phyloP scores from a whole-genome alignment of 345 rosid genomes.

The Gynandropsis gynandra region DNA sequence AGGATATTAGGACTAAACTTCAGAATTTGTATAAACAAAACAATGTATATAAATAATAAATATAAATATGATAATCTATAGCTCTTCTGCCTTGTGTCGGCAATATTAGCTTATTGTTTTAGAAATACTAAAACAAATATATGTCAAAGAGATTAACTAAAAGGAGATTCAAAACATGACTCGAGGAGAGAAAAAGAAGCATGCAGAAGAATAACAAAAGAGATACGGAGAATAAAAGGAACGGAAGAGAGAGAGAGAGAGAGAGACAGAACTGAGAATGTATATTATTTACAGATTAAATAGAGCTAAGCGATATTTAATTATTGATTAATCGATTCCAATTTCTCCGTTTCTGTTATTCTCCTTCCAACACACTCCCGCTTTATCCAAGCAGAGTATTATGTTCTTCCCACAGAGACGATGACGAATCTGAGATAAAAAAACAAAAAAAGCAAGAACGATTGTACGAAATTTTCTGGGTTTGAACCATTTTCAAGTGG shows the following conservation, averaged over 20 bases:
- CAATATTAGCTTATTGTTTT: too few species aligned
- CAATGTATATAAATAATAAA: too few species aligned
- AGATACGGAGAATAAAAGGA: slow-evolving; percentile 2
- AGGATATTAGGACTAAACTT: too few species aligned
- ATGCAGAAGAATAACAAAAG: slow-evolving; percentile 18
- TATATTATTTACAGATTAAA: slow-evolving; percentile 6
- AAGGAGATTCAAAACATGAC: too few species aligned
- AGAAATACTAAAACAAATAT: too few species aligned
- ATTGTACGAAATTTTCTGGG: neutral
- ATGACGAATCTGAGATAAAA: slow-evolving; percentile 13
- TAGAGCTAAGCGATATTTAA: slow-evolving; percentile 15
- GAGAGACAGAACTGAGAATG: slow-evolving; percentile 16
- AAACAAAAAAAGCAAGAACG: too few species aligned
- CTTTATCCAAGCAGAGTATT: slow-evolving; percentile 20
- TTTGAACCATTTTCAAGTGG: slow-evolving; percentile 3
- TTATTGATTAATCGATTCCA: neutral
- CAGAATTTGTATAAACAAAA: too few species aligned
- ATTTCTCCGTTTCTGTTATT: neutral
- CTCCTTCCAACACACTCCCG: too few species aligned
- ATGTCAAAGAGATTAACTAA: too few species aligned
- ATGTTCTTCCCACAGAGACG: neutral
- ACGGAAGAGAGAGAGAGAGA: slow-evolving; percentile 7
- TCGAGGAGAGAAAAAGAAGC: slow-evolving; percentile 18
- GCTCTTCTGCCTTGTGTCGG: too few species aligned
- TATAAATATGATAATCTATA: too few species aligned